phyloP scores from a whole-genome alignment of 192 early-diverging fungal genomes.

The Borealophlyctis nickersoniae region DNA sequence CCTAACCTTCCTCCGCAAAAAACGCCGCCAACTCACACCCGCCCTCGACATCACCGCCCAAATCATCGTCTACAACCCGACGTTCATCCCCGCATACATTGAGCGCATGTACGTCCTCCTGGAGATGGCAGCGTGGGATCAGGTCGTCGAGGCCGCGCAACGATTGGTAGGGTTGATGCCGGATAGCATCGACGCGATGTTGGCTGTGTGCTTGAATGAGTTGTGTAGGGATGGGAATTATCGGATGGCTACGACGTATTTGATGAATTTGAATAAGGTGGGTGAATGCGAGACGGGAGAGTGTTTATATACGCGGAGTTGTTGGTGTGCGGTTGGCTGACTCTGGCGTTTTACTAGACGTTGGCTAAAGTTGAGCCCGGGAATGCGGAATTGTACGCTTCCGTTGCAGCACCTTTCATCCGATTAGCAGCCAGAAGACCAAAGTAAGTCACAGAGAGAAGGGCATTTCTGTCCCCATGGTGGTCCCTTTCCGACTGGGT shows the following conservation, averaged over 20 bases:
- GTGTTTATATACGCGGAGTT: neutral
- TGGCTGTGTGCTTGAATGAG: slow-evolving; percentile 34
- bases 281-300: neutral
- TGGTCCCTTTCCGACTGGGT: neutral
- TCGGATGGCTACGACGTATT: slow-evolving; percentile 30
- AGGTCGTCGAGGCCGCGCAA: slow-evolving; percentile 45
- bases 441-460: slow-evolving; percentile 11
- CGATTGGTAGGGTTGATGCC: slow-evolving; percentile 26
- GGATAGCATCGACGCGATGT: slow-evolving; percentile 44
- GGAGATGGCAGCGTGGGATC: slow-evolving; percentile 48
- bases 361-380: slow-evolving; percentile 37
- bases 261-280: slow-evolving; percentile 37
- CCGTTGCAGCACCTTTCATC: slow-evolving; percentile 33
- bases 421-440: slow-evolving; percentile 29
- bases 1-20: slow-evolving; percentile 31
- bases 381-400: slow-evolving; percentile 33
- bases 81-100: slow-evolving; percentile 50
- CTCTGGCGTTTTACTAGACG: slow-evolving; percentile 17
- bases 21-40: slow-evolving; percentile 30
- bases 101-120: slow-evolving; percentile 48
- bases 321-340: slow-evolving; percentile 2
- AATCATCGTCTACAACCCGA: slow-evolving; percentile 43
- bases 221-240: slow-evolving; percentile 39
- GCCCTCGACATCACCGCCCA: slow-evolving; percentile 49
- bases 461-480: slow-evolving; percentile 1